Base-by-base conservation (phyloP, 306 rosid genomes). In the Cicer arietinum region DNA sequence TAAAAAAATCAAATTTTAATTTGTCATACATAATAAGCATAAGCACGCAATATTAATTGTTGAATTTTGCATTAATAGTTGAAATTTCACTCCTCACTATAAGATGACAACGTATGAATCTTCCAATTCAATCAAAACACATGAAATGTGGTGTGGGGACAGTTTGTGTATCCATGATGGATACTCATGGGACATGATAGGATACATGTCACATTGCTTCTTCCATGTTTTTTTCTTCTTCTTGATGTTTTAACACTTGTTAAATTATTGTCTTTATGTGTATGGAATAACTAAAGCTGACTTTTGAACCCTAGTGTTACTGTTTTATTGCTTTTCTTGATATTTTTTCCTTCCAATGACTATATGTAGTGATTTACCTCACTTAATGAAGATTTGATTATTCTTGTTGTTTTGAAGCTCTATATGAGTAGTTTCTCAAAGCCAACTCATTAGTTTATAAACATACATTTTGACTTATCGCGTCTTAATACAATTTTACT, bases 41-140 rank as follows among this genome's bases (percentile, higher is more conserved):
- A 30, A 30, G 37, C 37, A 30, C 37, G 5, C 37, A 30, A 30
- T 30, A 30, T 30, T 30, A 30, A 30, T 30, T 50, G 56, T 50
- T 50, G 3, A n/a, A 12, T 50, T 50, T 50, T n/a, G 18, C 17
- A 50, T 50, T n/a, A 13, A 50, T 50, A 50, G 18, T 50, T 50
- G 18, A n/a, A 22, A 10, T 22, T 22, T 58, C 42, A 58, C 10
- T 42, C 52, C 37, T 25, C 14, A 10, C 10, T 40, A 12, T 40
- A 63, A 41, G 35, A 64, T 51, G 69, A 41, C 37, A 41, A 8
- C 8, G 35, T 64, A 16, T 6, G 17, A 42, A 65, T 20, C 35
- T 10, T 37, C 5, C 70, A 42, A 42, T 42, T 42, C 53, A 65
- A 65, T 25, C 16, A 65, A 65, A 65, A 64, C 30, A 65, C 70